phyloP scores from a whole-genome alignment of 2,329 filamentous ascomycete genomes.

The Triangularia verruculosa region DNA sequence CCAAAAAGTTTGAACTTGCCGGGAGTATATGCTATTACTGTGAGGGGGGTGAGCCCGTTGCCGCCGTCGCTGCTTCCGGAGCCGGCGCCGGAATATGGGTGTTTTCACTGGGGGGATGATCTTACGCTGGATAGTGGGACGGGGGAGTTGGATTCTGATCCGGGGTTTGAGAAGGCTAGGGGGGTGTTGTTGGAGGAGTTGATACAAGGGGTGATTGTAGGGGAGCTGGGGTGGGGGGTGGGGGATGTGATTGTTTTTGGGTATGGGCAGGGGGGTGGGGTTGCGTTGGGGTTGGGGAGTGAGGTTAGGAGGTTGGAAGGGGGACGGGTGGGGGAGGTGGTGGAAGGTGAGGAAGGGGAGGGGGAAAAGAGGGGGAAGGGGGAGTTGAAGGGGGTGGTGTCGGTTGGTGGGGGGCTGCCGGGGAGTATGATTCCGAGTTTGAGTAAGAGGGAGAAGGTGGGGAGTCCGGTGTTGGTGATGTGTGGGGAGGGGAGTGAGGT shows the following conservation, averaged over 20 bases:
- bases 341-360: not conserved
- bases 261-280: conserved; percentile 64
- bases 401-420: conserved; percentile 56
- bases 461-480: conserved; percentile 62
- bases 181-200: conserved; percentile 48
- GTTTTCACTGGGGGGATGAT: conserved; percentile 68
- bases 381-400: conserved; percentile 45
- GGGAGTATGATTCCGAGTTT: conserved; percentile 47
- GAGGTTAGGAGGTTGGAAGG: not conserved
- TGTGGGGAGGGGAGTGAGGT: conserved; percentile 47
- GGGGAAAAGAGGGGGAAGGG: conserved; percentile 7
- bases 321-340: conserved; percentile 17
- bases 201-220: conserved; percentile 50
- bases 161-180: conserved; percentile 51
- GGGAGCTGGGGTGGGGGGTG: conserved; percentile 56
- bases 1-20: conserved; percentile 68
- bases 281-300: conserved; percentile 44
- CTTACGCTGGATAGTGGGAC: conserved; percentile 49
- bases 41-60: conserved; percentile 68
- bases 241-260: conserved; percentile 63
- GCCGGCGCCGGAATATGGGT: conserved; percentile 26
- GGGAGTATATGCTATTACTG: conserved; percentile 70
- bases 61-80: conserved; percentile 63
- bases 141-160: conserved; percentile 57
- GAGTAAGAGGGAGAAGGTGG: conserved; percentile 50